Evolutionary conservation across 2,329 filamentous ascomycete species (phyloP), one percentile per base, ranked within the genome.

Genomic region (Thermoascus crustaceus): DNA sequence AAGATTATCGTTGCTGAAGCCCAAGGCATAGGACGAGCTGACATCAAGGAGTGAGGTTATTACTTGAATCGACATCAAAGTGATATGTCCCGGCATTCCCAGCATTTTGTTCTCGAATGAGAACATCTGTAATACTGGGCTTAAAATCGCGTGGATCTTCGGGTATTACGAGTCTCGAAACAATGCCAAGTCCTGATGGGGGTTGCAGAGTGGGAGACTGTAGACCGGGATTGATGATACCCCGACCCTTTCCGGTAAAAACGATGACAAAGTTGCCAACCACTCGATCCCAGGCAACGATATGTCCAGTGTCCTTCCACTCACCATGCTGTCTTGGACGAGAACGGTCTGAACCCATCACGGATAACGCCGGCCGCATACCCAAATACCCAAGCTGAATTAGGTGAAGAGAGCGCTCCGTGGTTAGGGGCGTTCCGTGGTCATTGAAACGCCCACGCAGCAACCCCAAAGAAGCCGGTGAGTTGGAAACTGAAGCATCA

Each of bases 331-430:
- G n/a, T 17, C 25, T 27, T n/a, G n/a, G n/a, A n/a, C n/a, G n/a
- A n/a, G n/a, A n/a, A n/a, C n/a, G n/a, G n/a, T n/a, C n/a, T n/a
- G n/a, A n/a, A n/a, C n/a, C n/a, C n/a, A n/a, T n/a, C n/a, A n/a
- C n/a, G n/a, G 19, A 30, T 11, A 10, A 8, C 10, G n/a, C 32
- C 8, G 32, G 31, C 22, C 50, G 49, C 42, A 44, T 44, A n/a
- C 49, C 47, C 18, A 64, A 38, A 38, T 48, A 54, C 3, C 61
- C 61, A 16, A 63, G 48, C 40, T 63, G 60, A 42, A 64, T 53
- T 20, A 63, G 31, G 37, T 59, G 52, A 27, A 60, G 41, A 21
- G 42, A 41, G 13, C 41, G 43, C 7, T 48, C 44, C 30, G 40
- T 31, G 27, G 34, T 35, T 17, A 45, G 37, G 20, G 49, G 47